These are phyloP conservation scores for Azolla pinnata DNA, from an alignment of 75 land plant genomes.

Conservation along the genomic window DNA sequence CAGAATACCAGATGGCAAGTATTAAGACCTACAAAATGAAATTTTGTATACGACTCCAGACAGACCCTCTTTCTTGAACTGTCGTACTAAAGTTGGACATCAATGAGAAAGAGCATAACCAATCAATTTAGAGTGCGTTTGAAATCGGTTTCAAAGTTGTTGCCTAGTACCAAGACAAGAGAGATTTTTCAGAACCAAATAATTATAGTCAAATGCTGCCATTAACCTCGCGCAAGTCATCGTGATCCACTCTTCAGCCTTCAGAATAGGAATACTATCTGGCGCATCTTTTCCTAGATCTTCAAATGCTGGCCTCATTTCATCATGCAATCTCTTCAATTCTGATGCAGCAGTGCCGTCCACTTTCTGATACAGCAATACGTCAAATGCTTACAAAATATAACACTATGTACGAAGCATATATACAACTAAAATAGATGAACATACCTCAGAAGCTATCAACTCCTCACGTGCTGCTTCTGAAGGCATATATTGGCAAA, in stretches of 20 bases:
- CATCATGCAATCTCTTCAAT: constrained; percentile 47
- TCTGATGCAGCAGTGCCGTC: constrained; percentile 30
- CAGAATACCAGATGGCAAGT: no score
- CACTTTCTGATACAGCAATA: constrained; percentile 29
- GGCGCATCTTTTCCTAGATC: constrained; percentile 58
- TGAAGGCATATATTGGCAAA: constrained; percentile 27
- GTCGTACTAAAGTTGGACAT: no score
- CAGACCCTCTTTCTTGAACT: no score
- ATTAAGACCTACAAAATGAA: no score
- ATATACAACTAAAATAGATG: not conserved
- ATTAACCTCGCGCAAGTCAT: constrained; percentile 40
- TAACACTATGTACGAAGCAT: not conserved
- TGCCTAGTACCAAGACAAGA: not conserved
- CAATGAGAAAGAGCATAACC: no score
- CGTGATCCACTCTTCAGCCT: constrained; percentile 68
- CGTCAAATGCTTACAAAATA: not conserved
- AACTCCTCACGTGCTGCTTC: constrained; percentile 42
- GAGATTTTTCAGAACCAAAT: constrained; percentile 34
- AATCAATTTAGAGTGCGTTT: no score
- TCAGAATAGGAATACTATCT: constrained; percentile 41
- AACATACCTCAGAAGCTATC: constrained; percentile 34
- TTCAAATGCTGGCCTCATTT: constrained; percentile 57
- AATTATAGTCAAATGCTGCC: constrained; percentile 50
- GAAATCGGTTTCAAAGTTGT: no score
- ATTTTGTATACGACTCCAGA: no score